These are phyloP conservation scores for Umbelopsis sp. DNA, from an alignment of 192 early-diverging fungal species.

Conservation along the genomic window DNA sequence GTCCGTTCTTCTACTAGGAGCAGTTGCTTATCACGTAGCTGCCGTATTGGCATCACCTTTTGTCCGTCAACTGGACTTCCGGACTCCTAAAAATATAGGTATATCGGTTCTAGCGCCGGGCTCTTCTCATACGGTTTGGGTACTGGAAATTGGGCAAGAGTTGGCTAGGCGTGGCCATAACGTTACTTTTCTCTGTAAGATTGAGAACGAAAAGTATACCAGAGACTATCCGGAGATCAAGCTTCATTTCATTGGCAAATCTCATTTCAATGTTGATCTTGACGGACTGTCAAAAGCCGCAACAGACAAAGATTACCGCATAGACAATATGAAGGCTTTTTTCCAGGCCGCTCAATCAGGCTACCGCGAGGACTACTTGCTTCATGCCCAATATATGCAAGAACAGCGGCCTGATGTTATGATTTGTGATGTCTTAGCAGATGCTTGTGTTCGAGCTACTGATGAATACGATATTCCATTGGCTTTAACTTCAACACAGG, in stretches of 20 bases:
- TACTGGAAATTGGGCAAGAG: constrained; percentile 27
- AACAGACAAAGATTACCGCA: not conserved
- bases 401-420: not conserved
- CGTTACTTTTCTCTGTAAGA: constrained; percentile 28
- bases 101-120: constrained; percentile 14
- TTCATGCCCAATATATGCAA: not conserved
- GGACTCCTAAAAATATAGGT: constrained; percentile 22
- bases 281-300: too few relatives aligned
- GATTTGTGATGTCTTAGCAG: not conserved
- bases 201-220: constrained; percentile 22
- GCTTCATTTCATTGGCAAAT: not conserved
- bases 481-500: not conserved
- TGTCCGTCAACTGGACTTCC: not conserved
- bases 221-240: constrained; percentile 27
- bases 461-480: not conserved
- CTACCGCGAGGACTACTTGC: not conserved
- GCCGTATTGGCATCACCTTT: too few relatives aligned
- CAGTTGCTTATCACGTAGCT: too few relatives aligned
- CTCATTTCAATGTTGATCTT: not conserved
- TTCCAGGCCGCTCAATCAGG: not conserved
- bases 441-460: not conserved
- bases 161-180: constrained; percentile 25
- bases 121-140: constrained; percentile 30
- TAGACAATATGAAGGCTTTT: not conserved
- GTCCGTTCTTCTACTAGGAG: too few relatives aligned